These are phyloP conservation scores for Suillus placidus DNA, from an alignment of 768 basidiomycete species.

Conservation along the genomic window DNA sequence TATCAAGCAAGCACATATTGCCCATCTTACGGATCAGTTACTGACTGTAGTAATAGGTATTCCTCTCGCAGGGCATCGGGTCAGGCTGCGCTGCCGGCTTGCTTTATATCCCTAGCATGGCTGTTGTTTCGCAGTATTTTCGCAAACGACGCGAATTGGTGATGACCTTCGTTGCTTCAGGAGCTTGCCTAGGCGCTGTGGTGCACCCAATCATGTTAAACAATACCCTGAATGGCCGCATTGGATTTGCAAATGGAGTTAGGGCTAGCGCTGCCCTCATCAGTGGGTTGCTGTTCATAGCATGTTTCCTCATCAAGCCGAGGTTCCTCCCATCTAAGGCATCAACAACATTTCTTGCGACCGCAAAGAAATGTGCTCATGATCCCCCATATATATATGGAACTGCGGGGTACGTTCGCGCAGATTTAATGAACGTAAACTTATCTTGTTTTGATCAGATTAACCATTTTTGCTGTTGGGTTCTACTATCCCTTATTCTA, in stretches of 20 bases:
- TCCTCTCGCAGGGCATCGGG: slow-evolving; percentile 53
- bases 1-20: slow-evolving; percentile 39
- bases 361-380: slow-evolving; percentile 24
- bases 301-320: slow-evolving; percentile 44
- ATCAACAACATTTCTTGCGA: slow-evolving; percentile 22
- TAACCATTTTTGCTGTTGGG: slow-evolving; percentile 40
- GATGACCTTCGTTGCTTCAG: slow-evolving; percentile 57
- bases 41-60: slow-evolving; percentile 39
- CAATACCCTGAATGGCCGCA: slow-evolving; percentile 40
- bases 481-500: slow-evolving; percentile 63
- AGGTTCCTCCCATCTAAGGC: slow-evolving; percentile 39
- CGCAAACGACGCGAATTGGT: slow-evolving; percentile 48
- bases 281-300: slow-evolving; percentile 41
- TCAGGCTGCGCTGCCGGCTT: slow-evolving; percentile 53
- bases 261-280: slow-evolving; percentile 45
- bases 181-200: slow-evolving; percentile 60
- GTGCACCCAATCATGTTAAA: slow-evolving; percentile 69
- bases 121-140: slow-evolving; percentile 58
- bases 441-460: slow-evolving; percentile 14
- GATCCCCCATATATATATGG: slow-evolving; percentile 33
- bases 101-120: slow-evolving; percentile 49
- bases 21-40: no score
- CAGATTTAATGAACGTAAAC: not conserved
- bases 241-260: slow-evolving; percentile 49
- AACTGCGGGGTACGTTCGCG: slow-evolving; percentile 26